A percentile compares a stretch with the other conserved stretches of the same genome.
These are phyloP conservation scores for Alternaria sp. DNA, from an alignment of 2,329 filamentous ascomycete genomes.

Conservation along the genomic window DNA sequence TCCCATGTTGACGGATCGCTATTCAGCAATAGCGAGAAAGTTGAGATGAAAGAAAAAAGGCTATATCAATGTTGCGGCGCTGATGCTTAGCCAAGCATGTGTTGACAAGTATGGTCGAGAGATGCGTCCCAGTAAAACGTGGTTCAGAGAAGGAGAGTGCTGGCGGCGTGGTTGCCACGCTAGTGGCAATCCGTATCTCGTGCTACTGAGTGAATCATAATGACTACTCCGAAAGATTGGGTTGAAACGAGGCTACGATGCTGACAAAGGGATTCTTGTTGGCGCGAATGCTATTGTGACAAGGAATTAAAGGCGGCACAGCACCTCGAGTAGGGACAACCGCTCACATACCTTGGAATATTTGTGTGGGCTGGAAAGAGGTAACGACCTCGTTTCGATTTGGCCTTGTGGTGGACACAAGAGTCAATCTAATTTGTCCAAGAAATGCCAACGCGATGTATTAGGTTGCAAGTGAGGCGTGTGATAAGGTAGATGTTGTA, in stretches of 20 bases:
- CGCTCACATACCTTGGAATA: slow-evolving; percentile 11
- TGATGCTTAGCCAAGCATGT: not conserved
- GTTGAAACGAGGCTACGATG: not conserved
- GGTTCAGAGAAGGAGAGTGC: not conserved
- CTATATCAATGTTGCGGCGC: no score
- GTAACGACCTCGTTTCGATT: not conserved
- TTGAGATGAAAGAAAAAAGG: not conserved
- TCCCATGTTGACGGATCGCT: slow-evolving; percentile 18
- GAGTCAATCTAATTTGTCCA: not conserved
- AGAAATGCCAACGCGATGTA: slow-evolving; percentile 9
- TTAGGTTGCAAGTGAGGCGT: slow-evolving; percentile 26
- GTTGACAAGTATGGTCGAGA: not conserved
- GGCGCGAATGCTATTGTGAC: not conserved
- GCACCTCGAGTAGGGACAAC: slow-evolving; percentile 1
- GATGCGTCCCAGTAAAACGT: not conserved
- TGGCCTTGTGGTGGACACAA: slow-evolving; percentile 9
- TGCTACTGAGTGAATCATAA: not conserved
- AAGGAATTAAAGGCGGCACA: not conserved
- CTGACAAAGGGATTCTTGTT: not conserved
- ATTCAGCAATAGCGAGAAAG: not conserved
- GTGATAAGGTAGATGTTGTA: slow-evolving; percentile 31
- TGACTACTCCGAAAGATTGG: not conserved
- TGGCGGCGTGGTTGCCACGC: not conserved
- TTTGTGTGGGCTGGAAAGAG: not conserved
- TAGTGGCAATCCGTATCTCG: not conserved